Base-by-base conservation (phyloP, 2,329 filamentous ascomycete genomes). In the Aspergillus luchuensis region DNA sequence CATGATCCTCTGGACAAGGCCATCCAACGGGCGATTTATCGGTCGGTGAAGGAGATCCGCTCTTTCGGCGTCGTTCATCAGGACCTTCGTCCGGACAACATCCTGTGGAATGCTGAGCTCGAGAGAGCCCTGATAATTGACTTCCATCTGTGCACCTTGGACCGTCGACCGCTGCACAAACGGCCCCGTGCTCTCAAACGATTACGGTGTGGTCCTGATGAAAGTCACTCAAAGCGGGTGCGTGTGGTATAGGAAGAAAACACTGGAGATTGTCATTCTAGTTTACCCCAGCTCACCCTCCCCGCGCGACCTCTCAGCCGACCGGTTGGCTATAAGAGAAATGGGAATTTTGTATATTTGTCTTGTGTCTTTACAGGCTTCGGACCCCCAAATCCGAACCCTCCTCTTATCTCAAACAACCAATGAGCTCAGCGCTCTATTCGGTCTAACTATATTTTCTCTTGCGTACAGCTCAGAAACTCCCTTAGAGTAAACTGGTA, bases 101-200 rank as follows among this genome's bases (percentile, higher is more conserved):
- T 66, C 36, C 15, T 66, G 7, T 66, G 60, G 64, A 64, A 63
- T 43, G 15, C 58, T 33, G 58, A 66, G 50, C 56, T 64, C 8
- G 21, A 28, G 8, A 54, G 47, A 15, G 63, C 53, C 8, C 28
- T 65, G 30, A 63, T 64, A 17, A 64, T 64, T 23, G 50, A 63
- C 52, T 63, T 61, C 39, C 36, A 63, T 49, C 33, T 11, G 11
- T 61, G 39, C 4, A 17, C 47, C 10, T 57, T 65, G n/a, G 58
- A 63, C 43, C 30, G 11, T 59, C 58, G 57, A 30, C 57, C 50
- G 50, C 17, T 30, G 53, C 54, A 57, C 45, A 63, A 56, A 41
- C 57, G 47, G 30, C 50, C 41, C 30, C 38, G 52, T 21, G 4
- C 62, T 59, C 47, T 57, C 28, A 59, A 64, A 59, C 48, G 48